Evolutionary conservation across 805 yeast genomes (phyloP).

Genomic region (Yamadazyma akitaensis): DNA sequence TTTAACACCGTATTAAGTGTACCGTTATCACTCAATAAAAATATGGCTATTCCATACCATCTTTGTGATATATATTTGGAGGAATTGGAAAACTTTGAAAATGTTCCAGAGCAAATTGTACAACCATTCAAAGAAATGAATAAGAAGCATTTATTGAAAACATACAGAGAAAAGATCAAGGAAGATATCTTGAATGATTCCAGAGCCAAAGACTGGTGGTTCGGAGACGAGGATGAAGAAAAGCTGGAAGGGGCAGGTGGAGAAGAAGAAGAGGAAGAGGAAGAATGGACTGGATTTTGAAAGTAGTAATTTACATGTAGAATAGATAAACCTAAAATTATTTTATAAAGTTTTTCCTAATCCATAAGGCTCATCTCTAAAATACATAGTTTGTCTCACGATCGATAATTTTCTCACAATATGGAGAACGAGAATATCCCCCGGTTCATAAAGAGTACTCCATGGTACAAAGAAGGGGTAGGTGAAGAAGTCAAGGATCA

Average conservation of each 20-base stretch:
- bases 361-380: no score
- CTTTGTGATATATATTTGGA: conserved; percentile 79
- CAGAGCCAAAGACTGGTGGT: conserved; percentile 65
- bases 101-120: conserved; percentile 49
- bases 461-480: conserved; percentile 33
- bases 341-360: no score
- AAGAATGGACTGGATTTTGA: conserved; percentile 35
- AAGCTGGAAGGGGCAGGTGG: conserved; percentile 21
- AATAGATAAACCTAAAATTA: not conserved
- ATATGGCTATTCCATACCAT: conserved; percentile 78
- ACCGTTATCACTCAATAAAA: conserved; percentile 56
- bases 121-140: conserved; percentile 58
- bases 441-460: conserved; percentile 34
- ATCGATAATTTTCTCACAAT: not conserved
- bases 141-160: conserved; percentile 51
- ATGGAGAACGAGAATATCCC: conserved; percentile 32
- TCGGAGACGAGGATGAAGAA: conserved; percentile 28
- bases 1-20: conserved; percentile 44
- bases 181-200: conserved; percentile 65
- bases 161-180: conserved; percentile 59
- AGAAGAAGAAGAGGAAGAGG: conserved; percentile 5
- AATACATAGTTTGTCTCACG: not conserved
- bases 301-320: conserved; percentile 3
- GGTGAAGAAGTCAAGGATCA: conserved; percentile 29
- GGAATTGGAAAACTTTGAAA: conserved; percentile 72